phyloP scores from a whole-genome alignment of 192 early-diverging fungal species.

The Allomyces javanicus region DNA sequence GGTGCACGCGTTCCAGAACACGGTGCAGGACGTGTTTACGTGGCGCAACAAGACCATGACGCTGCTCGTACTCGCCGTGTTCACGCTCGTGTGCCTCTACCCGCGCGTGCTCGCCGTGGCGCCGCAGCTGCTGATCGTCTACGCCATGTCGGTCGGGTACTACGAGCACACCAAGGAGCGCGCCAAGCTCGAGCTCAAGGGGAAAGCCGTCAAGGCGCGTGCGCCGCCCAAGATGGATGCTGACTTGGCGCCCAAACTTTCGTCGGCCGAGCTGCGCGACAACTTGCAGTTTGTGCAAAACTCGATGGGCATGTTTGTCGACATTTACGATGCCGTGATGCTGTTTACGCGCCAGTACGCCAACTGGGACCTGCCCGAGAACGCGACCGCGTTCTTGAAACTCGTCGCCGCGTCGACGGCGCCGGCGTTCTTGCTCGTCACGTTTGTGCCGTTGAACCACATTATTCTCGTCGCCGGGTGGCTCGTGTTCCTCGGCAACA shows the following conservation, averaged over 20 bases:
- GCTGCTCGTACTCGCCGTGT: neutral
- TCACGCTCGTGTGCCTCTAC: constrained; percentile 9
- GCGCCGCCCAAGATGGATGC: constrained; percentile 1
- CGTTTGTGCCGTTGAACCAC: constrained; percentile 3
- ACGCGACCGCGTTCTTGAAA: constrained; percentile 2
- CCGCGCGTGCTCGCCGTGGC: constrained; percentile 14
- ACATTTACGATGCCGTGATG: constrained; percentile 1
- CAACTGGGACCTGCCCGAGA: constrained; percentile 2
- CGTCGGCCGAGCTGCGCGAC: constrained; percentile 13
- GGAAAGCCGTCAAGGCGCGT: constrained; percentile 1
- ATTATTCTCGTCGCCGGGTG: constrained; percentile 10
- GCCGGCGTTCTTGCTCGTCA: constrained; percentile 2
- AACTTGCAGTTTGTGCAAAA: constrained; percentile 34
- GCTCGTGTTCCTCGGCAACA: constrained; percentile 20
- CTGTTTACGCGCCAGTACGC: neutral
- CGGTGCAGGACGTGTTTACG: constrained; percentile 13
- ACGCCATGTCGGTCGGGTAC: constrained; percentile 14
- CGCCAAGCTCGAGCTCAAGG: constrained; percentile 1
- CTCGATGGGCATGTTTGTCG: constrained; percentile 19
- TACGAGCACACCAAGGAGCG: constrained; percentile 15
- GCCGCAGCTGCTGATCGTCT: constrained; percentile 18
- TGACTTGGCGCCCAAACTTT: constrained; percentile 3
- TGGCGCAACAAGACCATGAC: constrained; percentile 25
- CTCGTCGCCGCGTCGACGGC: constrained; percentile 2
- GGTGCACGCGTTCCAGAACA: constrained; percentile 21